Evolutionary conservation across 202 grass and related monocot species (phyloP).

Genomic region (Hordeum pubiflorum): DNA sequence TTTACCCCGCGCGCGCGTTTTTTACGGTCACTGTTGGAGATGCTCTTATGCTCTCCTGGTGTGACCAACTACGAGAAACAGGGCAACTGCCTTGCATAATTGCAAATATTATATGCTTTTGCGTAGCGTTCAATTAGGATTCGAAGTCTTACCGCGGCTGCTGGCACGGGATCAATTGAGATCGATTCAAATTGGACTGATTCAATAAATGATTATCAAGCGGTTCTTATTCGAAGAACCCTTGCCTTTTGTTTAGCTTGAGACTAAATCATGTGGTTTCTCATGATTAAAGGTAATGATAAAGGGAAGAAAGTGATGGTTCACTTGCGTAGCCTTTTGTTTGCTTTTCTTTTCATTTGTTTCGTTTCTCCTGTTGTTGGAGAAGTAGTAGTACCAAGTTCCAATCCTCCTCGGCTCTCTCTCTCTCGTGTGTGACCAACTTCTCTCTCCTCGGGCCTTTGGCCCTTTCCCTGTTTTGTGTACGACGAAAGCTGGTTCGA

Average conservation of each 20-base stretch:
- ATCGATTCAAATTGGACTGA: no score
- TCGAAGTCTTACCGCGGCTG: no score
- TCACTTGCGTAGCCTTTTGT: constrained; percentile 27
- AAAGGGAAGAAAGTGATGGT: constrained; percentile 36
- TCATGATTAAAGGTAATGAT: constrained; percentile 40
- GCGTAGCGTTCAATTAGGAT: constrained; percentile 25
- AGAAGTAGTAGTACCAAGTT: not conserved
- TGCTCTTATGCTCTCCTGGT: constrained; percentile 7
- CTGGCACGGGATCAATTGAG: no score
- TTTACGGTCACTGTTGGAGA: no score
- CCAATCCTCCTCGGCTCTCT: not conserved
- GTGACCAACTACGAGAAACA: constrained; percentile 10
- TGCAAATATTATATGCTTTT: not conserved
- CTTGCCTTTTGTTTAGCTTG: no score
- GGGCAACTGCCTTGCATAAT: not conserved
- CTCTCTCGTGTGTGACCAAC: not conserved
- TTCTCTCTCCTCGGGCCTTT: not conserved
- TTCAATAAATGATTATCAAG: no score
- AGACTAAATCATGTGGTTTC: no score
- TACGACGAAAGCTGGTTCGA: not conserved
- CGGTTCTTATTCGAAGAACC: no score
- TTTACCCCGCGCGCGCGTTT: no score
- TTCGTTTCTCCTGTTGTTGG: not conserved
- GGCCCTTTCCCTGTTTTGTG: not conserved
- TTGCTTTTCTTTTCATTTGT: not conserved